These are phyloP conservation scores for Sporothrix protearum DNA, from an alignment of 2,329 filamentous ascomycete genomes.

Conservation along the genomic window DNA sequence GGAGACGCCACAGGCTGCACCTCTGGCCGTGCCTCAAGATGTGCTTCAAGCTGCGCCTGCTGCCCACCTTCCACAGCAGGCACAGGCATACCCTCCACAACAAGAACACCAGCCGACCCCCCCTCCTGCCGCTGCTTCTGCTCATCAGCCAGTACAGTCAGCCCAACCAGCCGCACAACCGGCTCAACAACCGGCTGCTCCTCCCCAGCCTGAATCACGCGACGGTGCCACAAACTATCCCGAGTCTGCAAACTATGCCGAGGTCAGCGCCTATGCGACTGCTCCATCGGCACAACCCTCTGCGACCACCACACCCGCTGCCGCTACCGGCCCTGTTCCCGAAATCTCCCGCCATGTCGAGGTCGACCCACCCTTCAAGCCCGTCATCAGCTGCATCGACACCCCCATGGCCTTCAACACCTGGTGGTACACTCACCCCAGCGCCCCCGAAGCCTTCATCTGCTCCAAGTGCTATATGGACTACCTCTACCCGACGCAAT, in stretches of 20 bases:
- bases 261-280: background rate
- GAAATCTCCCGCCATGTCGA: background rate
- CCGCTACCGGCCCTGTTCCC: background rate
- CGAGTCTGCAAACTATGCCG: background rate
- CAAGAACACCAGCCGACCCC: background rate
- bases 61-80: background rate
- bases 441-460: slow-evolving; percentile 36
- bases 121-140: background rate
- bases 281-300: background rate
- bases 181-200: background rate
- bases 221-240: background rate
- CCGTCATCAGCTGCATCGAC: slow-evolving; percentile 32
- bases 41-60: background rate
- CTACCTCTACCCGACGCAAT: slow-evolving; percentile 35
- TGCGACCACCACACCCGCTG: background rate
- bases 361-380: background rate
- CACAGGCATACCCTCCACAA: background rate
- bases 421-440: slow-evolving; percentile 40
- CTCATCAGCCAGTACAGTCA: too few species aligned
- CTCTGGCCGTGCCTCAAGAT: background rate
- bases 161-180: background rate
- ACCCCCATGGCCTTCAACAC: slow-evolving; percentile 33
- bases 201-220: background rate
- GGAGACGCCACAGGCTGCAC: background rate
- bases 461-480: slow-evolving; percentile 44